These are phyloP conservation scores for Trichoderma hamatum DNA, from an alignment of 2,329 filamentous ascomycete genomes.

Conservation along the genomic window DNA sequence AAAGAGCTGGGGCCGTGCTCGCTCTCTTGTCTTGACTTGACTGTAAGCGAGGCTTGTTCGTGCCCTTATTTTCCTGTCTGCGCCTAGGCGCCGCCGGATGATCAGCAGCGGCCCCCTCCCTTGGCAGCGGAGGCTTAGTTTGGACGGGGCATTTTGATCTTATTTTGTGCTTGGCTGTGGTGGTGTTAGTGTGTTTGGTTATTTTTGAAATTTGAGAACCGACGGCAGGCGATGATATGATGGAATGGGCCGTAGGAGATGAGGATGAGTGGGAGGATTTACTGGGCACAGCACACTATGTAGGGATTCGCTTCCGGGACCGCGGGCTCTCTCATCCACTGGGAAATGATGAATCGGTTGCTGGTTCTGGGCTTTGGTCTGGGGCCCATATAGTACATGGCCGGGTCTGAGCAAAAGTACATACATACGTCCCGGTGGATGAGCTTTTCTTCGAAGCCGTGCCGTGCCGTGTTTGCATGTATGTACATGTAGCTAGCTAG, in stretches of 20 bases:
- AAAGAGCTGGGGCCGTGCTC: not conserved
- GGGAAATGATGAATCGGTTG: not conserved
- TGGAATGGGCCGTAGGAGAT: not conserved
- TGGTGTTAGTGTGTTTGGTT: not conserved
- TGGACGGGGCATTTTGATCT: not conserved
- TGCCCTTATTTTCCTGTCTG: not conserved
- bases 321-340: not conserved
- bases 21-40: not conserved
- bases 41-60: not conserved
- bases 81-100: not conserved
- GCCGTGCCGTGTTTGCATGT: not conserved
- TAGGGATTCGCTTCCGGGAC: not conserved
- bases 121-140: not conserved
- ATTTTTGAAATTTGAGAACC: not conserved
- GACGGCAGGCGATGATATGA: not conserved
- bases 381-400: not conserved
- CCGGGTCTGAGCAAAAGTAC: not conserved
- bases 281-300: not conserved
- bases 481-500: not conserved
- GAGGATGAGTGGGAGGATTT: not conserved
- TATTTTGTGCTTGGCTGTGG: not conserved
- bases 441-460: not conserved
- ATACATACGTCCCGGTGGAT: not conserved
- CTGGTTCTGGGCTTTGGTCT: not conserved
- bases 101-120: not conserved